These are phyloP conservation scores for Aspergillus phoenicis DNA, from an alignment of 2,329 filamentous ascomycete species.

Conservation along the genomic window DNA sequence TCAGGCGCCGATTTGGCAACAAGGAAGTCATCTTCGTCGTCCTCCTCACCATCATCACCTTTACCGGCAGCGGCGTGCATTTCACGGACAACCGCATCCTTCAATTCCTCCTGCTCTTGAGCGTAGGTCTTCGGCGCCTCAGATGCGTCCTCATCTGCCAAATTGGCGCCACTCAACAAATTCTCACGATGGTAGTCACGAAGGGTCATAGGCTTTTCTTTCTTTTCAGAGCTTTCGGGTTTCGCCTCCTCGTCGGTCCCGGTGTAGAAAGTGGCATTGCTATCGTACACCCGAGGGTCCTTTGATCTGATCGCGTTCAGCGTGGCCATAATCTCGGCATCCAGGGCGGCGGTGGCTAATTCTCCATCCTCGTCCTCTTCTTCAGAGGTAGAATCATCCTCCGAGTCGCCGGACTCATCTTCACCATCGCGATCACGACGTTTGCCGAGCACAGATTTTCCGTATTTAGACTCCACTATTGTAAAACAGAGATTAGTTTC, in stretches of 20 bases:
- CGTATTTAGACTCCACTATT: conserved; percentile 86
- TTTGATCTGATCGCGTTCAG: conserved; percentile 85
- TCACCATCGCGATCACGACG: conserved; percentile 35
- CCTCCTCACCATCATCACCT: conserved; percentile 55
- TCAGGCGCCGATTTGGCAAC: conserved; percentile 65
- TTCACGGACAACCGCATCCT: conserved; percentile 74
- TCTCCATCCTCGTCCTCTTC: conserved; percentile 92
- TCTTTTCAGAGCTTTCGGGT: conserved; percentile 52
- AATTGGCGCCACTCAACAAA: conserved; percentile 71
- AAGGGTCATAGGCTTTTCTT: conserved; percentile 82
- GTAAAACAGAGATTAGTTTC: not conserved
- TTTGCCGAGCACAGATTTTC: conserved; percentile 49
- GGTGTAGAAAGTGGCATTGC: conserved; percentile 74
- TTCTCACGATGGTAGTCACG: conserved; percentile 92
- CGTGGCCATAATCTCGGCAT: conserved; percentile 83
- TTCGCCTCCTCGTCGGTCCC: conserved; percentile 59
- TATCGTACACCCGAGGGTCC: conserved; percentile 88
- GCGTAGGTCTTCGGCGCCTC: conserved; percentile 69
- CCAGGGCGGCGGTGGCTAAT: conserved; percentile 79
- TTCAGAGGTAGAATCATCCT: conserved; percentile 69
- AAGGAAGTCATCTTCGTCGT: conserved; percentile 72
- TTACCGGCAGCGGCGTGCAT: conserved; percentile 67
- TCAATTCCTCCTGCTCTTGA: conserved; percentile 84
- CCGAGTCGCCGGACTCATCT: conserved; percentile 57
- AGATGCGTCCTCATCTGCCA: conserved; percentile 53